A percentile compares a stretch with the other conserved stretches of the same genome.
Evolutionary conservation across 2,329 filamentous ascomycete genomes (phyloP).

Genomic region (Geosmithia putterillii): DNA sequence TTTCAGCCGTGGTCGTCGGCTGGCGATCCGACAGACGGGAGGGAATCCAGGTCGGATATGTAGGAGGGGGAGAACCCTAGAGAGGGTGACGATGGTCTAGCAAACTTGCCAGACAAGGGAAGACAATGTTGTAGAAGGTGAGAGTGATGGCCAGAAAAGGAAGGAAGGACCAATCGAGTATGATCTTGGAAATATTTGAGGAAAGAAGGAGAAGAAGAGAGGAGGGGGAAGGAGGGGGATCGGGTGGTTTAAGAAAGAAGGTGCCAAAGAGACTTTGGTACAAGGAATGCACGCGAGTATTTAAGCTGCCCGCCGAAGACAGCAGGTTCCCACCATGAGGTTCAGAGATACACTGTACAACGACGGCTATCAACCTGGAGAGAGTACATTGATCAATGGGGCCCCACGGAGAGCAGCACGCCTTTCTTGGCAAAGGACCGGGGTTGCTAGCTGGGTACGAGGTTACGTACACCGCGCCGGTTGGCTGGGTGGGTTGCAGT

Average conservation of each 20-base stretch:
- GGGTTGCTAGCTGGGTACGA: not conserved
- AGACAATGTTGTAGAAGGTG: not conserved
- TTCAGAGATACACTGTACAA: not conserved
- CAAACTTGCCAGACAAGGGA: not conserved
- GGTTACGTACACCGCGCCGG: not conserved
- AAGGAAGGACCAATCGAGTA: not conserved
- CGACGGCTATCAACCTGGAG: not conserved
- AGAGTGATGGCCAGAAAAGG: not conserved
- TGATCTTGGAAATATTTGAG: too few species aligned
- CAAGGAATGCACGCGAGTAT: conserved; percentile 2
- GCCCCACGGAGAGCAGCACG: not conserved
- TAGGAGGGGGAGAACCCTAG: not conserved
- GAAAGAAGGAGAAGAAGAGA: not conserved
- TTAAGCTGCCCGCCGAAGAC: conserved; percentile 2
- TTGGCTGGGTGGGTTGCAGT: not conserved
- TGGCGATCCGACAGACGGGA: not conserved
- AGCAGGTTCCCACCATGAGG: too few species aligned
- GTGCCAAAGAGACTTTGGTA: conserved; percentile 4
- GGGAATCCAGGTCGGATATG: not conserved
- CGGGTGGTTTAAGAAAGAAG: not conserved
- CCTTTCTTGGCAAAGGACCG: not conserved
- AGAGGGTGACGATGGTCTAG: too few species aligned
- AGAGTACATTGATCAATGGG: not conserved
- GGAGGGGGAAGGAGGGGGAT: conserved; percentile 2
- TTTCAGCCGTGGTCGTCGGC: not conserved